Evolutionary conservation across 495 filamentous ascomycete species (phyloP).

Genomic region (Haplographium delicatum): DNA sequence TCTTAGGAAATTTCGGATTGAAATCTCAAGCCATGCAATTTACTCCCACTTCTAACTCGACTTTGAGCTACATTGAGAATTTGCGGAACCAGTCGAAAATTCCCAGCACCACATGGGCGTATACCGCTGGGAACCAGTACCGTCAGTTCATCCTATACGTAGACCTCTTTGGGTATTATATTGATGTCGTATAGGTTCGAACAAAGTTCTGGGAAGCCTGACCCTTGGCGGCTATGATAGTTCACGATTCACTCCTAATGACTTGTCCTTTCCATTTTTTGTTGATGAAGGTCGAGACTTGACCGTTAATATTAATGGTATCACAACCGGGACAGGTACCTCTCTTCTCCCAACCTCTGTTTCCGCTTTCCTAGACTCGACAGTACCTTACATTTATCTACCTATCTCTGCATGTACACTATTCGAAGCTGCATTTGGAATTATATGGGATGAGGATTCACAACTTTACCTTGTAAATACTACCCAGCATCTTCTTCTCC

Average conservation of each 20-base stretch:
- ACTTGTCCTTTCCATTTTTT: constrained; percentile 32
- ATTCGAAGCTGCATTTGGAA: constrained; percentile 48
- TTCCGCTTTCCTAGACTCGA: constrained; percentile 46
- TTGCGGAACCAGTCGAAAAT: constrained; percentile 42
- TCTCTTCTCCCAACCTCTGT: constrained; percentile 32
- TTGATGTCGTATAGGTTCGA: constrained; percentile 29
- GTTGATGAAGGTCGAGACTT: constrained; percentile 8
- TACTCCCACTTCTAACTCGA: constrained; percentile 24
- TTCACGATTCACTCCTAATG: constrained; percentile 43
- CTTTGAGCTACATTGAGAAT: constrained; percentile 44
- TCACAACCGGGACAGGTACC: background rate
- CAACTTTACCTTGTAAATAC: constrained; percentile 48
- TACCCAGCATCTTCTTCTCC: constrained; percentile 34
- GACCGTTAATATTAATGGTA: constrained; percentile 4
- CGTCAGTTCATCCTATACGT: constrained; percentile 5
- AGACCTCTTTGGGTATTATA: too few species aligned
- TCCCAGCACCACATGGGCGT: constrained; percentile 48
- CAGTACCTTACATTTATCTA: constrained; percentile 49
- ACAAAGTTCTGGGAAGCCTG: constrained; percentile 43
- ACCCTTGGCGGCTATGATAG: constrained; percentile 54
- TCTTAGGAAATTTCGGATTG: constrained; percentile 46
- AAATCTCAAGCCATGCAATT: constrained; percentile 46
- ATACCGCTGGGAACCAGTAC: constrained; percentile 54
- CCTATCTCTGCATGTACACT: constrained; percentile 45
- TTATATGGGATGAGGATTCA: constrained; percentile 39